Conservation (phyloP, 2,329 filamentous ascomycete genomes). For the Epichloe festucae region DNA sequence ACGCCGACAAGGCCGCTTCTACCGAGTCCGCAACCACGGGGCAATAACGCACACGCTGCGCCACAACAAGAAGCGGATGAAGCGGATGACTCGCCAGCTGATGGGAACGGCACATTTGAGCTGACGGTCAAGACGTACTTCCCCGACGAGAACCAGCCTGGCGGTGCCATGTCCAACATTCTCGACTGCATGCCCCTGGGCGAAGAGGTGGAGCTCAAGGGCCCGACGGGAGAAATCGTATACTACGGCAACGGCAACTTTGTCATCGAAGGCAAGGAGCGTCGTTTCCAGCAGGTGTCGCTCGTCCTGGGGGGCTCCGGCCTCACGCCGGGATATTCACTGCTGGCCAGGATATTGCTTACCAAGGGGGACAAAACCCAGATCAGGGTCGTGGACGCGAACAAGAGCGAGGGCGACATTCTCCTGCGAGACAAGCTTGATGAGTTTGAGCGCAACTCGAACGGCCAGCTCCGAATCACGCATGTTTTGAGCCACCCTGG, state of each 20-base stretch:
- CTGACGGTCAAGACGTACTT: conserved; percentile 40
- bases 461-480: conserved; percentile 27
- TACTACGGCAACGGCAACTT: conserved; percentile 35
- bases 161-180: conserved; percentile 40
- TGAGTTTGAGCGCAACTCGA: conserved; percentile 21
- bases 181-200: conserved; percentile 35
- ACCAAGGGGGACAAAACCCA: conserved; percentile 21
- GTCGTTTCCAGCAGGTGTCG: conserved; percentile 29
- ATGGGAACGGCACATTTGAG: conserved; percentile 32
- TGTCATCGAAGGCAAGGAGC: conserved; percentile 26
- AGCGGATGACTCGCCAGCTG: conserved; percentile 2
- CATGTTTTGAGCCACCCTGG: conserved; percentile 33
- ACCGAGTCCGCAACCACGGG: conserved; percentile 3
- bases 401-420: conserved; percentile 33
- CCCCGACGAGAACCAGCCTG: conserved; percentile 31
- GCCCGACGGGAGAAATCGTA: conserved; percentile 35
- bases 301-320: conserved; percentile 38
- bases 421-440: conserved; percentile 30
- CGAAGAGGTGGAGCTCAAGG: conserved; percentile 37
- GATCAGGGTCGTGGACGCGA: conserved; percentile 32
- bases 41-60: not conserved
- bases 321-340: conserved; percentile 37
- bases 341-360: conserved; percentile 30
- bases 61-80: not conserved
- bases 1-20: conserved; percentile 35